Evolutionary conservation across 73 alveolate genomes (phyloP).

Genomic region (Symbiodinium natans): DNA sequence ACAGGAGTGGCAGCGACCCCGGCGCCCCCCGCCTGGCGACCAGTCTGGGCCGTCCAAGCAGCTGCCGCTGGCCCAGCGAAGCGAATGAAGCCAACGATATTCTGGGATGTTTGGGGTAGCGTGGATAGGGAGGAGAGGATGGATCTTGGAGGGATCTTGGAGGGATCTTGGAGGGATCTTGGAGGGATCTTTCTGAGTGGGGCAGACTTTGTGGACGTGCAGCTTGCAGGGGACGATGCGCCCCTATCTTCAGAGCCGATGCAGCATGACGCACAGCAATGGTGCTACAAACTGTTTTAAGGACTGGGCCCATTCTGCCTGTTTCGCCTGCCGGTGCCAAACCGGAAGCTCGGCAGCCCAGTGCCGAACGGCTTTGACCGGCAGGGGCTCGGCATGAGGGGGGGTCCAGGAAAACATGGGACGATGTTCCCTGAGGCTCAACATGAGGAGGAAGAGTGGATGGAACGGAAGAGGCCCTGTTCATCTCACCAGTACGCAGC

Average conservation of each 20-base stretch:
- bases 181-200: neutral
- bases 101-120: neutral
- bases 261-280: too few species aligned
- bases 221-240: neutral
- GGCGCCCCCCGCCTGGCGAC: slow-evolving; percentile 69
- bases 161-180: neutral
- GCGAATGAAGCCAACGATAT: neutral
- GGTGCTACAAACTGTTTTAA: neutral
- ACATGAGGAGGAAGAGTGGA: slow-evolving; percentile 88
- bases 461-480: slow-evolving; percentile 77
- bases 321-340: slow-evolving; percentile 22
- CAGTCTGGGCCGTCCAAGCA: slow-evolving; percentile 76
- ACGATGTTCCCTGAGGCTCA: slow-evolving; percentile 23
- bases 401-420: neutral
- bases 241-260: too few species aligned
- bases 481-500: neutral
- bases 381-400: neutral
- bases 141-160: neutral
- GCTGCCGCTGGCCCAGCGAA: slow-evolving; percentile 30
- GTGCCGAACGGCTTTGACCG: neutral
- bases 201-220: neutral
- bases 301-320: slow-evolving; percentile 83
- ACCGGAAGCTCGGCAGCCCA: slow-evolving; percentile 10
- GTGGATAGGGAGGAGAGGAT: neutral
- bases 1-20: slow-evolving; percentile 90